Conservation (phyloP, 352 stramenopile species). For the Saprolegnia parasitica region DNA sequence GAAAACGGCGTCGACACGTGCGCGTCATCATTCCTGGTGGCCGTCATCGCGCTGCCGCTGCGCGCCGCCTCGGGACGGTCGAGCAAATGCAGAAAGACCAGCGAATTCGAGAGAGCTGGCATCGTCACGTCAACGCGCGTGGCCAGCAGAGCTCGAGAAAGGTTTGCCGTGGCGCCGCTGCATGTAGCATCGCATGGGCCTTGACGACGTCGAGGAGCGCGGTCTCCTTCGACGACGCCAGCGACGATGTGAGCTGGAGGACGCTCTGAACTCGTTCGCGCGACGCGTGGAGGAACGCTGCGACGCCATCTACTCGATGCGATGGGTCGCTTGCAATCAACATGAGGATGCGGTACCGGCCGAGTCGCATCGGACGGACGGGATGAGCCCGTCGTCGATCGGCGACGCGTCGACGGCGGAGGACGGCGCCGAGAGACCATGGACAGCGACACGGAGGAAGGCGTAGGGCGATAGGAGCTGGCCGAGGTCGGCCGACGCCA, state of each 20-base stretch:
- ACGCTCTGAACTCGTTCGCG: not conserved
- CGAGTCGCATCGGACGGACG: not conserved
- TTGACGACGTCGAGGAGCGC: conserved; percentile 3
- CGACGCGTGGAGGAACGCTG: not conserved
- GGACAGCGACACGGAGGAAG: not conserved
- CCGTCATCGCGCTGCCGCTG: not conserved
- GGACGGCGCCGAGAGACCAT: not conserved
- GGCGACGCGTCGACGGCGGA: not conserved
- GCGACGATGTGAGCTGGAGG: not conserved
- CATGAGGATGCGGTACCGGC: not conserved
- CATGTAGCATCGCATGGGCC: not conserved
- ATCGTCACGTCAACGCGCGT: not conserved
- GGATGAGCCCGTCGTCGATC: not conserved
- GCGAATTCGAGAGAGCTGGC: too few relatives aligned
- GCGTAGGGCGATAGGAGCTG: conserved; percentile 7
- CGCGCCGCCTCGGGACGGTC: not conserved
- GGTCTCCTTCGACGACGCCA: not conserved
- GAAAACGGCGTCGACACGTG: not conserved
- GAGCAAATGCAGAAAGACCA: not conserved
- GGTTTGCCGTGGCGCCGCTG: not conserved
- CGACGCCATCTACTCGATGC: not conserved
- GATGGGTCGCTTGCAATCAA: not conserved
- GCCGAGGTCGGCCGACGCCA: not conserved
- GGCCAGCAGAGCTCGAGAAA: conserved; percentile 1
- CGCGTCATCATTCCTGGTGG: not conserved